A percentile compares a stretch with the other conserved stretches of the same genome.
These are phyloP conservation scores for Pelargonium myrrhifolium DNA, from an alignment of 441 rosid genomes.

Conservation along the genomic window DNA sequence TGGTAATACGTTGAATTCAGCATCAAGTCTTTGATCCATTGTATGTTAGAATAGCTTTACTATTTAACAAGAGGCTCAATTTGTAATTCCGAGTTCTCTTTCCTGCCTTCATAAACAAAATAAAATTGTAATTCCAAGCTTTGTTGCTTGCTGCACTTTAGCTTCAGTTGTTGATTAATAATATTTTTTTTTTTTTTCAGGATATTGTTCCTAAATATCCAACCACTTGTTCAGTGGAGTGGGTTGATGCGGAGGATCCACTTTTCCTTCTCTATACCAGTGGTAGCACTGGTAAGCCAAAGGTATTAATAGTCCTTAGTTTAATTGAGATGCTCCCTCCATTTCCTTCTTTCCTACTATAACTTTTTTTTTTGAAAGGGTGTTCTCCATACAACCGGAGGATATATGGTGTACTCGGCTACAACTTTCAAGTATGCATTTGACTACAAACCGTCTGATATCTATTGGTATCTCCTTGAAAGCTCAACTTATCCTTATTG, in stretches of 20 bases:
- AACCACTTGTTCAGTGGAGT: slow-evolving; percentile 75
- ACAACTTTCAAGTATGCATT: slow-evolving; percentile 96
- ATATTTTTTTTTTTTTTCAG: slow-evolving; percentile 36
- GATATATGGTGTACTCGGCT: slow-evolving; percentile 94
- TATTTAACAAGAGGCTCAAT: not conserved
- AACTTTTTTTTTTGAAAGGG: slow-evolving; percentile 43
- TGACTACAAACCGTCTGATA: slow-evolving; percentile 82
- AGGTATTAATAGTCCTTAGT: slow-evolving; percentile 37
- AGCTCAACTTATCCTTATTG: slow-evolving; percentile 13
- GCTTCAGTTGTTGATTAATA: slow-evolving; percentile 13
- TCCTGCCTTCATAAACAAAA: too few relatives aligned
- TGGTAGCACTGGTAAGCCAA: slow-evolving; percentile 98
- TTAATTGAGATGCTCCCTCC: slow-evolving; percentile 10
- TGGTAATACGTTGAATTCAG: not conserved
- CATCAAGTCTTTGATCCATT: not conserved
- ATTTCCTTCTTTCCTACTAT: slow-evolving; percentile 18
- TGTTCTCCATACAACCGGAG: slow-evolving; percentile 96
- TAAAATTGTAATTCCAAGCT: not conserved
- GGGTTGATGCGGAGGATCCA: slow-evolving; percentile 99
- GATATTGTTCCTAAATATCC: slow-evolving; percentile 76
- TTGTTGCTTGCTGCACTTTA: not conserved
- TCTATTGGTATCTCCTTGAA: slow-evolving; percentile 62
- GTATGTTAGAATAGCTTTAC: too few relatives aligned
- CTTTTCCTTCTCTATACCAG: slow-evolving; percentile 91
- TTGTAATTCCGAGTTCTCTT: not conserved